Evolutionary conservation across 2,329 filamentous ascomycete species (phyloP).

Genomic region (Penicillium brasilianum): DNA sequence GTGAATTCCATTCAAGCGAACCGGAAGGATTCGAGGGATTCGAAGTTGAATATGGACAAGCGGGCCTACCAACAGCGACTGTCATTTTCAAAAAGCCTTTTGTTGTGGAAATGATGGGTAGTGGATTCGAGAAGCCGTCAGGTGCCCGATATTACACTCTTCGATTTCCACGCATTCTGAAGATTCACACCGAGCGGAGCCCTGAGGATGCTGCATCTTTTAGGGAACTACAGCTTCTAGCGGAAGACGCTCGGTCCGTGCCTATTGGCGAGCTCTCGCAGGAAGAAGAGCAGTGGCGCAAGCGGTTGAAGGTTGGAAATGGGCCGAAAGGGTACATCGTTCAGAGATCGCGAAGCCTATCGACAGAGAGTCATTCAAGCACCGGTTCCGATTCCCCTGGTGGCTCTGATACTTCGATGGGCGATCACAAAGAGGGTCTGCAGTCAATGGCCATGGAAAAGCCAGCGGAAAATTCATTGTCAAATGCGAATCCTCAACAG

Average conservation of each 20-base stretch:
- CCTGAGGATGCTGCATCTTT: conserved; percentile 73
- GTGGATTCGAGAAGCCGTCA: conserved; percentile 74
- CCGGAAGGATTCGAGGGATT: conserved; percentile 44
- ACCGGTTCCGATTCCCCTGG: conserved; percentile 8
- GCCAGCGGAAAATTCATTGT: neutral
- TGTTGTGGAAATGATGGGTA: conserved; percentile 80
- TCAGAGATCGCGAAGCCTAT: conserved; percentile 32
- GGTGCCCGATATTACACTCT: conserved; percentile 74
- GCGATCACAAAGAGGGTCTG: neutral
- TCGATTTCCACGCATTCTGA: conserved; percentile 76
- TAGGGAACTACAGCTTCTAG: conserved; percentile 70
- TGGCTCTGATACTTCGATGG: neutral
- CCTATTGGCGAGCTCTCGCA: conserved; percentile 61
- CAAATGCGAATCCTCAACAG: neutral
- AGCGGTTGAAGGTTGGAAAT: conserved; percentile 63
- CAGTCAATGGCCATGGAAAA: neutral
- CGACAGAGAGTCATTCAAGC: conserved; percentile 27
- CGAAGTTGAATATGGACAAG: conserved; percentile 54
- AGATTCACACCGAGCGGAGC: conserved; percentile 76
- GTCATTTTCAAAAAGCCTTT: conserved; percentile 70
- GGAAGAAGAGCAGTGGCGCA: conserved; percentile 66
- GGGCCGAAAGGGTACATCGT: conserved; percentile 31
- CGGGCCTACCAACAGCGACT: conserved; percentile 40
- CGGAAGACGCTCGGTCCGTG: conserved; percentile 59
- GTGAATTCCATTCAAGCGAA: conserved; percentile 53